Evolutionary conservation across 2,329 filamentous ascomycete genomes (phyloP), one percentile per base, ranked within the genome.

Genomic region (Myriosclerotinia duriaeana): DNA sequence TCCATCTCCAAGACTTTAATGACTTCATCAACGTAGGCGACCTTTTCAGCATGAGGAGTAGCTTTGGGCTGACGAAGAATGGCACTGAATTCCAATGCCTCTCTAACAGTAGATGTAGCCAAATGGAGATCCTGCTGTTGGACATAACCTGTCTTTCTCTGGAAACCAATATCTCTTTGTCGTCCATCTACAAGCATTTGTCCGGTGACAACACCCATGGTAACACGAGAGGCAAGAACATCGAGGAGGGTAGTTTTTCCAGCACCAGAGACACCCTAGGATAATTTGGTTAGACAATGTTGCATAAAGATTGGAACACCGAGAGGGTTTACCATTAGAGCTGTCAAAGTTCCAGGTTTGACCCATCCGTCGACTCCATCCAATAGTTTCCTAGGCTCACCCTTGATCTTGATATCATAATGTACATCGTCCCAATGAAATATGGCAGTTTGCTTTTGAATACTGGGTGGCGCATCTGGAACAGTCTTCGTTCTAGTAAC

Each of bases 331-430:
- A 69, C 68, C 93, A 97, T 97, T 3, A 96, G 82, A 50, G 92
- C 93, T 15, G 93, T 97, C 64, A 96, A 78, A 20, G 92, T 96
- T 68, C 93, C 93, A 3, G 93, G 93, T 78, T 96, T 95, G 68
- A 97, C 92, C 91, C 92, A 97, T 46, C 93, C 93, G 74, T 96
- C 90, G 15, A 97, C 91, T 69, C 95, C 82, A 73, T 97, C 89
- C 67, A 97, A 81, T 73, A 97, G 90, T 53, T 89, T 87, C 20
- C 92, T 85, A 1, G 83, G 80, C 73, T 94, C 87, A 17, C 82
- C 82, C 81, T 96, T 96, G 79, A 96, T 93, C 77, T 91, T 89
- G 77, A 88, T 81, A 68, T 88, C 81, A 68, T 84, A 85, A 34
- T 59, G 30, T n/a, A 85, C 78, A 53, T 79, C 48, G 78, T 83